Base-by-base conservation (phyloP, 1,139 yeast genomes). In the Kodamaea ohmeri region DNA sequence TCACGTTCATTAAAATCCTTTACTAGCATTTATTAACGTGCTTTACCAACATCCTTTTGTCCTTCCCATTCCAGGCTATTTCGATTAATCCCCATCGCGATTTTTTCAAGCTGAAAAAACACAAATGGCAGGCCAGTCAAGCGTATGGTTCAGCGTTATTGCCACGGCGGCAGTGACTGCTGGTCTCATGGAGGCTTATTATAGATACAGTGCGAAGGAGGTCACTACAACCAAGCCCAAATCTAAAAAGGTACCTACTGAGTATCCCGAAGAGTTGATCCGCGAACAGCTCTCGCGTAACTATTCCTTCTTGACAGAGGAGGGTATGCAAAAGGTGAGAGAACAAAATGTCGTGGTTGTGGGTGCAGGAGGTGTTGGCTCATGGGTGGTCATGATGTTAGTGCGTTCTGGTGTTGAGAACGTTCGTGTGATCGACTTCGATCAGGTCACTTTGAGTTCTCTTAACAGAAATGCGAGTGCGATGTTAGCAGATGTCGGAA, bases 341-440 rank as follows among this genome's bases (percentile, higher is more conserved):
- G 61, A 69, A n/a, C 83, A 88, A 51, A 73, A 78, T 43, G 77
- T 92, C 2, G 83, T 88, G 3, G 85, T 92, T 13, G 96, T 92
- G n/a, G 98, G 98, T 20, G 95, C 92, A 7, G 98, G 98, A 37
- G 98, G 98, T 34, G 98, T 92, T 25, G 98, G 98, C 2, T 89
- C 97, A 0, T 90, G 96, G 94, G 96, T 84, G 8, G 84, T 89
- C 6, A 84, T 96, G 2, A 88, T 94, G 88, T 71, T 92, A 42
- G 86, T 86, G 1, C 78, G 98, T 51, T 85, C 96, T 6, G 98
- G 98, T 8, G 83, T 90, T 25, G 82, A 83, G 12, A 75, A 76
- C 42, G 63, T 92, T 38, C 75, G 90, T 50, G 73, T 92, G 44
- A 81, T 92, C 43, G 98, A 92, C 63, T 92, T 92, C 58, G 98